Evolutionary conservation across 345 rosid genomes (phyloP).

Genomic region (Acer campestre): DNA sequence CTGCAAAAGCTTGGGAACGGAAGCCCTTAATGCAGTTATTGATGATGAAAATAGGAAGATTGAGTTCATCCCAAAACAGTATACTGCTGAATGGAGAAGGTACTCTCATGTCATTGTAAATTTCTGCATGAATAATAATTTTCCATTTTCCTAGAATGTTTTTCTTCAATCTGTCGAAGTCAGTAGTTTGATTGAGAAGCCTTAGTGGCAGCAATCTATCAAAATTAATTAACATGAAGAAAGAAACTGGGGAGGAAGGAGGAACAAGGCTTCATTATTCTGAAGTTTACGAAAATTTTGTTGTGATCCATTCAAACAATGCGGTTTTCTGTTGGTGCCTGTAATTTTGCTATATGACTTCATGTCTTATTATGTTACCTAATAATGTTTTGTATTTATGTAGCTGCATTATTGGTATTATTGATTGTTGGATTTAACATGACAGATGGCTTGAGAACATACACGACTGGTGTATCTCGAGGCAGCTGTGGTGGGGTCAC

Average conservation of each 20-base stretch:
- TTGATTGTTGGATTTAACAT: conserved; percentile 24
- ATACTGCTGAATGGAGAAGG: conserved; percentile 95
- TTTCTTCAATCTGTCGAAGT: neutral
- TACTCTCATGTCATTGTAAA: conserved; percentile 25
- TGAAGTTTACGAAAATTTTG: neutral
- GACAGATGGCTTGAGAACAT: conserved; percentile 97
- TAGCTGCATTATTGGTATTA: neutral
- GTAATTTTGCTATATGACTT: neutral
- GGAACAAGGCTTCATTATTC: neutral
- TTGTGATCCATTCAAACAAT: neutral
- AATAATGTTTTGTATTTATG: neutral
- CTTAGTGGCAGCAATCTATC: neutral
- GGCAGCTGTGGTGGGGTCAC: conserved; percentile 99
- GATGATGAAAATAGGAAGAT: conserved; percentile 59
- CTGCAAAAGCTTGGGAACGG: conserved; percentile 68
- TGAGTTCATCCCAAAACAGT: conserved; percentile 86
- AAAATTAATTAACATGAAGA: neutral
- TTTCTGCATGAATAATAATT: neutral
- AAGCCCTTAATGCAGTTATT: conserved; percentile 77
- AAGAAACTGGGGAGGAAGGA: neutral
- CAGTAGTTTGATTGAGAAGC: conserved; percentile 1
- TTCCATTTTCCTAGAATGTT: neutral
- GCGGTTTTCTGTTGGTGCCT: neutral
- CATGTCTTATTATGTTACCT: neutral
- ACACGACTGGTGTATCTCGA: conserved; percentile 93